Percentiles rank a stretch among this genome's conserved stretches.
Conservation (phyloP, 768 basidiomycete genomes). For the Mrakia gelida region DNA sequence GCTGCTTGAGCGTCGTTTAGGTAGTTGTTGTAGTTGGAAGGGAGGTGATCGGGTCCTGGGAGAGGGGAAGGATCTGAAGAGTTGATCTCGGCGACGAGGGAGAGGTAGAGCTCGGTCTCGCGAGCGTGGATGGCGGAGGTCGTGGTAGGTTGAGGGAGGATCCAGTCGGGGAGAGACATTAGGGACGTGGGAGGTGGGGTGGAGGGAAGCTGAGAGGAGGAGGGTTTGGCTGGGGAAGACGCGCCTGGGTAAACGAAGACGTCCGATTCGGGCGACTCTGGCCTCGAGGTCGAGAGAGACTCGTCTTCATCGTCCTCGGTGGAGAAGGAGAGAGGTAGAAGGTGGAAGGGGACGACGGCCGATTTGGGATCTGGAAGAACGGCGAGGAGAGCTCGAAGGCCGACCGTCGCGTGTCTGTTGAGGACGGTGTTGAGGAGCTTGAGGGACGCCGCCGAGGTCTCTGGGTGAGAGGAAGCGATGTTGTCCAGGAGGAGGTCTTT, state of each 20-base stretch:
- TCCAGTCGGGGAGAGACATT: constrained; percentile 1
- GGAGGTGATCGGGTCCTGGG: constrained; percentile 37
- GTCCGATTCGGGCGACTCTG: constrained; percentile 40
- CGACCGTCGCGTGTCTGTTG: constrained; percentile 58
- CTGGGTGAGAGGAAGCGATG: constrained; percentile 61
- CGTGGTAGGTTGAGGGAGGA: constrained; percentile 15
- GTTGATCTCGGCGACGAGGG: constrained; percentile 34
- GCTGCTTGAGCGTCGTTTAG: constrained; percentile 63
- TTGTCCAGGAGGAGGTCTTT: constrained; percentile 83
- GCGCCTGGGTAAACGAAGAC: constrained; percentile 50
- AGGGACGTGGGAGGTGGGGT: not conserved
- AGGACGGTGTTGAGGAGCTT: constrained; percentile 76
- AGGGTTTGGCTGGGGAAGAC: constrained; percentile 23
- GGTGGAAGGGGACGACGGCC: constrained; percentile 59
- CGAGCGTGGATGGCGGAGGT: constrained; percentile 36
- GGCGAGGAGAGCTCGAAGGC: constrained; percentile 64
- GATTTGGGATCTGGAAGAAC: constrained; percentile 66
- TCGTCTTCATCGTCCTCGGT: constrained; percentile 51
- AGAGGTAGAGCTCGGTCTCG: constrained; percentile 40
- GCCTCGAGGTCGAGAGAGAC: not conserved
- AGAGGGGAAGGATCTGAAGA: constrained; percentile 8
- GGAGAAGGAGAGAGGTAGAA: constrained; percentile 43
- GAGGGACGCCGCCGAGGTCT: constrained; percentile 69
- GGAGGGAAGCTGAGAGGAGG: constrained; percentile 36
- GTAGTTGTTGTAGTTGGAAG: constrained; percentile 39